Evolutionary conservation across 768 basidiomycete genomes (phyloP).

Genomic region (Leccinum aurantiacum): DNA sequence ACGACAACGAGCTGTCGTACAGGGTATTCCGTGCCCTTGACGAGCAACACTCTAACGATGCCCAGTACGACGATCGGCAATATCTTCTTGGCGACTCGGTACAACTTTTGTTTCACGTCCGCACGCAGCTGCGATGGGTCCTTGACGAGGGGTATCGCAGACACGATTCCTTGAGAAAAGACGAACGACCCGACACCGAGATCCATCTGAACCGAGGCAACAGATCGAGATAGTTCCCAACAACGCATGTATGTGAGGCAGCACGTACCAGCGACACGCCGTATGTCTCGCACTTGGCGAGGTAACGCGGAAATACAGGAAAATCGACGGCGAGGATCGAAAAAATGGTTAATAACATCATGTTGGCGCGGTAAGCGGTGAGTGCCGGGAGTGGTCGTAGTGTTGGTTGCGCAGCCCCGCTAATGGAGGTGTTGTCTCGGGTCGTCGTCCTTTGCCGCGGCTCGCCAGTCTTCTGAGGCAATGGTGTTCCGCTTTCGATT

Average conservation of each 20-base stretch:
- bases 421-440: neutral
- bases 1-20: slow-evolving; percentile 43
- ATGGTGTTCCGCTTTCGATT: slow-evolving; percentile 43
- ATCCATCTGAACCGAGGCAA: slow-evolving; percentile 73
- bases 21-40: slow-evolving; percentile 94
- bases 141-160: slow-evolving; percentile 78
- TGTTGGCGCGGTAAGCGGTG: slow-evolving; percentile 87
- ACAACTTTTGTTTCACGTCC: slow-evolving; percentile 52
- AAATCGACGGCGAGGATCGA: slow-evolving; percentile 97
- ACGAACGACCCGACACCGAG: slow-evolving; percentile 96
- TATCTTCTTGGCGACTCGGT: slow-evolving; percentile 52
- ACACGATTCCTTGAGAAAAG: slow-evolving; percentile 91
- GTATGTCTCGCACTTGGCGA: slow-evolving; percentile 93
- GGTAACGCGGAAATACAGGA: slow-evolving; percentile 78
- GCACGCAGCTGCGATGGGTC: slow-evolving; percentile 52
- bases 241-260: neutral
- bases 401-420: slow-evolving; percentile 2
- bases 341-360: slow-evolving; percentile 91
- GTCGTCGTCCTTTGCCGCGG: neutral
- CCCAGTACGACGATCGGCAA: slow-evolving; percentile 73
- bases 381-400: slow-evolving; percentile 65
- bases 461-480: slow-evolving; percentile 45
- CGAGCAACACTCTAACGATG: slow-evolving; percentile 72
- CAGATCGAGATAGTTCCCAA: neutral
- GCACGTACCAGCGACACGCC: slow-evolving; percentile 85